Evolutionary conservation across 805 yeast species (phyloP).

Genomic region (Hanseniaspora meyeri): DNA sequence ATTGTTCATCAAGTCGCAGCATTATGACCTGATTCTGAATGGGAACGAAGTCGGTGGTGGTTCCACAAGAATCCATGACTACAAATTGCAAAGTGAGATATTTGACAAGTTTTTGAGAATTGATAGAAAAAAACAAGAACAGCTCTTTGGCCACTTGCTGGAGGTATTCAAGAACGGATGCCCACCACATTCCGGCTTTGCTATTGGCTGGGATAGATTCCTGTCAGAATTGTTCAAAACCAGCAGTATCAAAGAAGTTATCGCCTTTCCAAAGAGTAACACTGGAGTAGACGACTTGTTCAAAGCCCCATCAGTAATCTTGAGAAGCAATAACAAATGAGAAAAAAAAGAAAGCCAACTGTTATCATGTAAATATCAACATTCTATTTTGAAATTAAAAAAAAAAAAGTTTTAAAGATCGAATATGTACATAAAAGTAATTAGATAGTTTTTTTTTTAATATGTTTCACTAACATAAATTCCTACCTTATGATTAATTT

Average conservation of each 20-base stretch:
- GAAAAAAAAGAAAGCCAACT: constrained; percentile 42
- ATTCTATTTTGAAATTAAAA: not conserved
- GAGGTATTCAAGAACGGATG: constrained; percentile 78
- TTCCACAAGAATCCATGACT: constrained; percentile 84
- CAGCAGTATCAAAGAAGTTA: constrained; percentile 74
- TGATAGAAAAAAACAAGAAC: constrained; percentile 29
- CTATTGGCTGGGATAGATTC: constrained; percentile 86
- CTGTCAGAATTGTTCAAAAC: constrained; percentile 81
- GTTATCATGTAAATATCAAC: constrained; percentile 14
- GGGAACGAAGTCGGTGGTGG: constrained; percentile 98
- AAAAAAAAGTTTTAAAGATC: not conserved
- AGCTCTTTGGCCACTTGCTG: constrained; percentile 73
- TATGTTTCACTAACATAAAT: too few species aligned
- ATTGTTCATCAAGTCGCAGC: constrained; percentile 66
- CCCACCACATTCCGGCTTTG: constrained; percentile 98
- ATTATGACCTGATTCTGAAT: constrained; percentile 83
- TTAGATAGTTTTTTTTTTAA: too few species aligned
- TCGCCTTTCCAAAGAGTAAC: constrained; percentile 89
- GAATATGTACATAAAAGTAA: constrained; percentile 2
- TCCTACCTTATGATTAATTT: too few species aligned
- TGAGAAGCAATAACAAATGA: constrained; percentile 15
- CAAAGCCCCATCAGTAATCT: constrained; percentile 53
- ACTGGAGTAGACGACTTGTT: constrained; percentile 83
- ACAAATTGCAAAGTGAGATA: constrained; percentile 60
- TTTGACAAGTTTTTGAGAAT: constrained; percentile 55